These are phyloP conservation scores for Tricholoma hemisulphureum DNA, from an alignment of 768 basidiomycete species.

Conservation along the genomic window DNA sequence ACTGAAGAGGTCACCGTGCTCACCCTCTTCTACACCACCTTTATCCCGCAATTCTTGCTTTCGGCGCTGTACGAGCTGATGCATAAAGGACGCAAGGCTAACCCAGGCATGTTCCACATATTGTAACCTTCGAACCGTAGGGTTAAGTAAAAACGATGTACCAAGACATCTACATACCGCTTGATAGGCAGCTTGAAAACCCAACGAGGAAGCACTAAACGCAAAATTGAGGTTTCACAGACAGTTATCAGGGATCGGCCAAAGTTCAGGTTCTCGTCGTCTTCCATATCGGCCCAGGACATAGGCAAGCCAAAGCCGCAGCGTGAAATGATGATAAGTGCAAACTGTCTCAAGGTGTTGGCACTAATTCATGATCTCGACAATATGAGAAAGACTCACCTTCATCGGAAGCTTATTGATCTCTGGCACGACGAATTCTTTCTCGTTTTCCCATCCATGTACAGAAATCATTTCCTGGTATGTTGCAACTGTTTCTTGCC, in stretches of 20 bases:
- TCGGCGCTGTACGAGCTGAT: constrained; percentile 5
- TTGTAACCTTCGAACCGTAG: constrained; percentile 10
- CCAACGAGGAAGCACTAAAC: constrained; percentile 23
- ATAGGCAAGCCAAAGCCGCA: constrained; percentile 25
- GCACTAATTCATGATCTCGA: neutral
- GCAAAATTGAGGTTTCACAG: constrained; percentile 16
- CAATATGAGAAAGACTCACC: constrained; percentile 4
- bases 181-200: constrained; percentile 22
- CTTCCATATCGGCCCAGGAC: constrained; percentile 12
- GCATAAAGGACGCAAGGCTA: constrained; percentile 15
- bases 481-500: constrained; percentile 22
- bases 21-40: neutral
- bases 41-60: constrained; percentile 10
- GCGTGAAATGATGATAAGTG: constrained; percentile 20
- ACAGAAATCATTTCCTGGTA: constrained; percentile 27
- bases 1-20: constrained; percentile 14
- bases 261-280: constrained; percentile 5
- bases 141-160: neutral
- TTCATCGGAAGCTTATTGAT: constrained; percentile 23
- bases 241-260: constrained; percentile 10
- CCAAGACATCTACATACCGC: constrained; percentile 8
- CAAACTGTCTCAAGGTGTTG: constrained; percentile 11
- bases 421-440: constrained; percentile 11
- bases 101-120: constrained; percentile 17
- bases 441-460: constrained; percentile 22